phyloP scores from a whole-genome alignment of 73 alveolate genomes.

The Paramecium primaurelia region DNA sequence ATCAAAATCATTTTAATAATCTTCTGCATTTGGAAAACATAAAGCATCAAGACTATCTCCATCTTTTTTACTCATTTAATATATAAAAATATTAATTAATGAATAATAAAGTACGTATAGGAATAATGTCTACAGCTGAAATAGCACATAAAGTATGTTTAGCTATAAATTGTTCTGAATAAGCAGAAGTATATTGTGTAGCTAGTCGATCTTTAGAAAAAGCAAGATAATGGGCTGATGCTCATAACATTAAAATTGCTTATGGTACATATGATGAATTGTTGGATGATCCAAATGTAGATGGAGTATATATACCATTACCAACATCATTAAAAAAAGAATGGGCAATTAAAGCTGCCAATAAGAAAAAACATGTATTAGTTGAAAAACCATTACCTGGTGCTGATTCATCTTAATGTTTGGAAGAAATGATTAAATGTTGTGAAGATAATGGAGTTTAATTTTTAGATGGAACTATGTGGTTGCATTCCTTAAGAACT shows the following conservation, averaged over 20 bases:
- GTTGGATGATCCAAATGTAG: slow-evolving; percentile 60
- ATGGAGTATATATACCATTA: slow-evolving; percentile 67
- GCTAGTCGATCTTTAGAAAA: slow-evolving; percentile 57
- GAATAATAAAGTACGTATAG: slow-evolving; percentile 17
- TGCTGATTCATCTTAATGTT: neutral
- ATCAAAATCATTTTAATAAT: slow-evolving; percentile 23
- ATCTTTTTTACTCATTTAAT: neutral
- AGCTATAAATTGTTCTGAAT: slow-evolving; percentile 55
- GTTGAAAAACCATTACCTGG: slow-evolving; percentile 72
- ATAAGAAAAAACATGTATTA: slow-evolving; percentile 65
- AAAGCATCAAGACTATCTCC: neutral
- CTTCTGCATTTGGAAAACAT: slow-evolving; percentile 29
- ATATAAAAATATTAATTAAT: neutral
- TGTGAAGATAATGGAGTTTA: slow-evolving; percentile 56
- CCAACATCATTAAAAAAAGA: slow-evolving; percentile 67
- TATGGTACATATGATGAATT: slow-evolving; percentile 68
- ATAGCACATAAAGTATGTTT: slow-evolving; percentile 67
- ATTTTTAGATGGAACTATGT: slow-evolving; percentile 75
- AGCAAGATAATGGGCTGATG: slow-evolving; percentile 63
- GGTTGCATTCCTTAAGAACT: slow-evolving; percentile 66
- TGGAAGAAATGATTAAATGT: slow-evolving; percentile 52
- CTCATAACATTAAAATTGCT: slow-evolving; percentile 40
- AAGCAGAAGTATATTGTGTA: slow-evolving; percentile 60
- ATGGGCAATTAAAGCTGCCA: slow-evolving; percentile 60
- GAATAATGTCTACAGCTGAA: slow-evolving; percentile 68